Conservation (phyloP, 768 basidiomycete species). For the Fistulinella prunicolor region DNA sequence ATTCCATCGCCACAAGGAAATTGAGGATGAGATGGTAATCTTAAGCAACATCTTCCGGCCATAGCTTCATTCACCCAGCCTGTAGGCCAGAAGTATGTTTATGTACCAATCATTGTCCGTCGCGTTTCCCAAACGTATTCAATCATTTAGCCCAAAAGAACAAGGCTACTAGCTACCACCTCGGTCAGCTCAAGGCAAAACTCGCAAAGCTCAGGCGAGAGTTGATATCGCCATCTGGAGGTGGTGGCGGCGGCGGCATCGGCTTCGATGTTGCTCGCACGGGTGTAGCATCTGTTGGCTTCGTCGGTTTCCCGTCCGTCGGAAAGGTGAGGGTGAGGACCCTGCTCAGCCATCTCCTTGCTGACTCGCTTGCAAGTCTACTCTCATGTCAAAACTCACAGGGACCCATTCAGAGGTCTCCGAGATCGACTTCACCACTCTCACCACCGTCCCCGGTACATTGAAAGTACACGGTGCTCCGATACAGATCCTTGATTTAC, state of each 20-base stretch:
- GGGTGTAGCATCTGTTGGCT: slow-evolving; percentile 95
- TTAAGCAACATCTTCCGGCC: slow-evolving; percentile 10
- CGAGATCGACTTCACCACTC: slow-evolving; percentile 94
- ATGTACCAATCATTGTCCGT: slow-evolving; percentile 9
- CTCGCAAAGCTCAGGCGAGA: slow-evolving; percentile 96
- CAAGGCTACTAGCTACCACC: slow-evolving; percentile 93
- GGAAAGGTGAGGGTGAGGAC: slow-evolving; percentile 61
- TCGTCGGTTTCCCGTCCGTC: slow-evolving; percentile 90
- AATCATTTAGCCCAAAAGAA: slow-evolving; percentile 80
- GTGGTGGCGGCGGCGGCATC: slow-evolving; percentile 83
- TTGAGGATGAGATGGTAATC: slow-evolving; percentile 95
- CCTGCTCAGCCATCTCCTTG: slow-evolving; percentile 1
- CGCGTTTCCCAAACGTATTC: slow-evolving; percentile 10
- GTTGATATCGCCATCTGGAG: slow-evolving; percentile 72
- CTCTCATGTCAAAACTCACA: slow-evolving; percentile 92
- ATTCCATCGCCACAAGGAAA: slow-evolving; percentile 52
- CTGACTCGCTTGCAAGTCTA: slow-evolving; percentile 54
- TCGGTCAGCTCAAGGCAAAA: slow-evolving; percentile 97
- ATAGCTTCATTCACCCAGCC: slow-evolving; percentile 28
- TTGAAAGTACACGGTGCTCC: slow-evolving; percentile 94
- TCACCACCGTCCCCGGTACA: slow-evolving; percentile 94
- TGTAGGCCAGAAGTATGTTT: slow-evolving; percentile 74
- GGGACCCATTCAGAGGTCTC: slow-evolving; percentile 96
- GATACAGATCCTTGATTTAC: slow-evolving; percentile 91
- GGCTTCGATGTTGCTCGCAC: slow-evolving; percentile 99